Base-by-base conservation (phyloP, 179 eudicot genomes). In the Spergularia azorica region DNA sequence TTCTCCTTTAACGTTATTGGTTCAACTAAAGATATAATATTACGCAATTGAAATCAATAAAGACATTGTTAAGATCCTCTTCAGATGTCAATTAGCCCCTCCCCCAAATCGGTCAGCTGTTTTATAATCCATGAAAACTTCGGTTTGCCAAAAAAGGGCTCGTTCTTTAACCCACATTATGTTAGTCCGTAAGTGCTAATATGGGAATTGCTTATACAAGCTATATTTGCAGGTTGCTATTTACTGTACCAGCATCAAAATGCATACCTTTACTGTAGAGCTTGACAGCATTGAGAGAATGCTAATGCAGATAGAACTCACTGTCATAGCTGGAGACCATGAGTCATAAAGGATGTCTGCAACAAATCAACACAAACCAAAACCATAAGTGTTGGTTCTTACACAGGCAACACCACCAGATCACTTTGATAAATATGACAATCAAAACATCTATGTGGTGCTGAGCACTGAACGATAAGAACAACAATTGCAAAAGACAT, bases 261-360 rank as follows among this genome's bases (percentile, higher is more conserved):
- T 54, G 39, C 74, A 4, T n/a, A 89, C 92, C 92, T 88, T 89
- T 54, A 62, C 84, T 48, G 89, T 78, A 43, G 89, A 86, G 79
- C 92, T 89, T 72, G 92, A 89, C 51, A 89, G 79, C 92, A 89
- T 89, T 73, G 92, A 89, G 20, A 89, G 86, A 71, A 89, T 87
- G 89, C 92, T 89, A 74, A 89, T 86, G 76, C 92, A 89, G 77
- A 89, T 81, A 56, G 92, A 89, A 75, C 90, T 87, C 73, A 89
- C 92, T 43, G 90, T 89, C 92, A 87, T 87, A 60, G 92, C 90
- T 38, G 92, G 92, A 9, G 92, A 89, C 92, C 92, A 89, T 21
- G 92, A 89, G 61, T 89, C 92, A 64, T 89, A 87, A 71, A 89
- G 77, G 54, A 89, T 89, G 79, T 89, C 92, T 89, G 82, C 86